phyloP scores from a whole-genome alignment of 345 rosid genomes.

The Rhodamnia rubescens region DNA sequence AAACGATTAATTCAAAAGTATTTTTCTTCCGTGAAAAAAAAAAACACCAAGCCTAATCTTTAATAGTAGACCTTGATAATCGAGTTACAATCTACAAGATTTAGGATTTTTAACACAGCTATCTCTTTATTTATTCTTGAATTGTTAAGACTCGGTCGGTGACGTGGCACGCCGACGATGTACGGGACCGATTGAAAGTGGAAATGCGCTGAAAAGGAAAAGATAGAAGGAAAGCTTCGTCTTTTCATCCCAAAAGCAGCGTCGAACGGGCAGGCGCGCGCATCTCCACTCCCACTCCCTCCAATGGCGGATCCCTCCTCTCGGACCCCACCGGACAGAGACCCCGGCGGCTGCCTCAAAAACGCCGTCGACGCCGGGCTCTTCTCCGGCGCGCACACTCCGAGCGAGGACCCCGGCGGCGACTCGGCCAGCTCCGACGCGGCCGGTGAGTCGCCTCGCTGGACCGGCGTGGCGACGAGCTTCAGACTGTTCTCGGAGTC shows the following conservation, averaged over 20 bases:
- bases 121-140: neutral
- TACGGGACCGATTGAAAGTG: neutral
- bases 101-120: neutral
- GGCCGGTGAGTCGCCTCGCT: neutral
- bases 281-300: neutral
- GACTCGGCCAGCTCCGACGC: conserved; percentile 4
- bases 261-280: neutral
- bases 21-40: too few relatives aligned
- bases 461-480: conserved; percentile 15
- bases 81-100: neutral
- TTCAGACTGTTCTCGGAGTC: conserved; percentile 38
- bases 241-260: neutral
- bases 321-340: neutral
- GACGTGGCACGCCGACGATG: neutral
- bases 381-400: neutral
- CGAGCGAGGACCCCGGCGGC: conserved; percentile 3
- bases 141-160: neutral
- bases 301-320: neutral
- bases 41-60: too few relatives aligned
- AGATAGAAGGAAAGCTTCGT: neutral
- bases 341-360: neutral
- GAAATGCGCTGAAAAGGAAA: neutral
- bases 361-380: conserved; percentile 10
- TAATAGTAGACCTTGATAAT: accelerated
- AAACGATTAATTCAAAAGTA: too few relatives aligned